Percentiles rank a stretch among this genome's conserved stretches.
These are phyloP conservation scores for Podospora australis DNA, from an alignment of 495 filamentous ascomycete genomes.

Conservation along the genomic window DNA sequence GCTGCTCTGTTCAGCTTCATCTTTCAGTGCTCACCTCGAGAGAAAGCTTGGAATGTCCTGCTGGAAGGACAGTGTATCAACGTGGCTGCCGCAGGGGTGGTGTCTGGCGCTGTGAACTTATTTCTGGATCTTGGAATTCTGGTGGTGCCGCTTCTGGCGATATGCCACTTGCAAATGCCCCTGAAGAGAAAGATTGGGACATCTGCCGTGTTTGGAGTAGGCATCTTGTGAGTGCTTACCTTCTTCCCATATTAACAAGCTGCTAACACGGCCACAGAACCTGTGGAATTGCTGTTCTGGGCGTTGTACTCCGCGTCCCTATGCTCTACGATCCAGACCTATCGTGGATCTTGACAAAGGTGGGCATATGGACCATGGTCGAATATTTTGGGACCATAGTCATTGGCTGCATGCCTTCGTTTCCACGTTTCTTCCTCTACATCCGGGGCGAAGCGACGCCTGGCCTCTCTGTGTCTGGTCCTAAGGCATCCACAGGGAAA, in stretches of 20 bases:
- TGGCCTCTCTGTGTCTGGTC: too few species aligned
- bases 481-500: conserved; percentile 1
- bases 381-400: conserved; percentile 28
- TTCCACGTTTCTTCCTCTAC: conserved; percentile 23
- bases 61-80: conserved; percentile 26
- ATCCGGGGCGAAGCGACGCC: conserved; percentile 5
- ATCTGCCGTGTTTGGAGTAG: conserved; percentile 28
- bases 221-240: conserved; percentile 18
- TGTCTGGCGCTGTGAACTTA: conserved; percentile 21
- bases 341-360: conserved; percentile 23
- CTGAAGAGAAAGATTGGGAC: conserved; percentile 28
- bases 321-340: conserved; percentile 22
- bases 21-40: conserved; percentile 23
- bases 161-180: conserved; percentile 24
- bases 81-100: conserved; percentile 14
- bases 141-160: conserved; percentile 22
- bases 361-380: conserved; percentile 33
- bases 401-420: conserved; percentile 27
- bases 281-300: conserved; percentile 23
- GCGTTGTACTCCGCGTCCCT: conserved; percentile 22
- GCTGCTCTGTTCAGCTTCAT: conserved; percentile 23
- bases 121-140: conserved; percentile 27
- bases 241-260: not conserved
- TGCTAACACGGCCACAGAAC: conserved; percentile 15
- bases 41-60: conserved; percentile 21